Conservation (phyloP, 805 yeast genomes). For the Lipomyces yamanashiensis region DNA sequence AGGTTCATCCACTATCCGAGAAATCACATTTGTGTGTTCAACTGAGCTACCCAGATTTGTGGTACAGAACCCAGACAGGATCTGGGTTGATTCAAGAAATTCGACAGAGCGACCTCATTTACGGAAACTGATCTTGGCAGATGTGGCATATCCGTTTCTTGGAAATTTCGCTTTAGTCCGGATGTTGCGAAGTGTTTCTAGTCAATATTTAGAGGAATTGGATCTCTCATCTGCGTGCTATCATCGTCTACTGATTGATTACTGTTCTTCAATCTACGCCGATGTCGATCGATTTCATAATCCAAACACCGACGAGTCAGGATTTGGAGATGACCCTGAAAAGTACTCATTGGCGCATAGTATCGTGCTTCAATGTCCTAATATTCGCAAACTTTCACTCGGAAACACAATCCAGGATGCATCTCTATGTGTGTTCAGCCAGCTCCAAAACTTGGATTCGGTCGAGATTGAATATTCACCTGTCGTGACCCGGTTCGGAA, state of each 20-base stretch:
- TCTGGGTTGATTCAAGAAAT: conserved; percentile 5
- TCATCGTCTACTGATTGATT: conserved; percentile 21
- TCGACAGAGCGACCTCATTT: conserved; percentile 2
- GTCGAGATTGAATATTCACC: conserved; percentile 14
- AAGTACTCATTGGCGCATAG: conserved; percentile 15
- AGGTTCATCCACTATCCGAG: background rate
- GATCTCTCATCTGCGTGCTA: conserved; percentile 25
- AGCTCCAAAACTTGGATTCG: conserved; percentile 1
- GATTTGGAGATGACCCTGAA: background rate
- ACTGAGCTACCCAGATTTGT: conserved; percentile 27
- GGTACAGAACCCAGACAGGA: background rate
- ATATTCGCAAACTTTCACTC: conserved; percentile 4
- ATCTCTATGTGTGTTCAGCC: conserved; percentile 12
- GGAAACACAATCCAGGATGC: conserved; percentile 27
- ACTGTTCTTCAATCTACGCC: conserved; percentile 6
- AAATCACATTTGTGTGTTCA: conserved; percentile 19
- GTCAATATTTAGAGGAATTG: conserved; percentile 3
- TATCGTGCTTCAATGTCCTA: conserved; percentile 20
- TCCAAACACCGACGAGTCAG: background rate
- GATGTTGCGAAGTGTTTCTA: conserved; percentile 7
- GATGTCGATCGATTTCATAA: conserved; percentile 15
- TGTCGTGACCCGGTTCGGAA: conserved; percentile 21
- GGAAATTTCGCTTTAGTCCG: conserved; percentile 19
- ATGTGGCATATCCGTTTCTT: conserved; percentile 28
- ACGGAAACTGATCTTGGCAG: conserved; percentile 13